phyloP scores from a whole-genome alignment of 306 rosid species.

The Dicorynia guianensis region DNA sequence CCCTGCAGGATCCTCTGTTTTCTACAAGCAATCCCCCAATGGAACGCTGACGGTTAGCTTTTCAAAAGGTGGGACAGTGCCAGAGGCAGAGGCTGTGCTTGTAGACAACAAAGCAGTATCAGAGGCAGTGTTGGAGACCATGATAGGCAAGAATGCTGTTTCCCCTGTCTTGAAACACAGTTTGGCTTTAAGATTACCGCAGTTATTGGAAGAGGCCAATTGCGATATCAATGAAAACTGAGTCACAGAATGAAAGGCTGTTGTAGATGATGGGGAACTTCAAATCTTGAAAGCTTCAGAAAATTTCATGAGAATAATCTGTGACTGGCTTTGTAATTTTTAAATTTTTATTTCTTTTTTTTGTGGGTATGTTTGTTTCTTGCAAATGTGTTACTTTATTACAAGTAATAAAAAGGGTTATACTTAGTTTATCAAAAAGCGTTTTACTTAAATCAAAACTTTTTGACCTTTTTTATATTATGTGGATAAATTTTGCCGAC shows the following conservation, averaged over 20 bases:
- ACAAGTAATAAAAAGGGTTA: too few relatives aligned
- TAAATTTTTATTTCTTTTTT: too few relatives aligned
- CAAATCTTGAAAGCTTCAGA: too few relatives aligned
- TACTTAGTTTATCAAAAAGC: too few relatives aligned
- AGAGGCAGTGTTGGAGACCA: slow-evolving; percentile 74
- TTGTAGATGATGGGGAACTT: too few relatives aligned
- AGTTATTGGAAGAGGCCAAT: slow-evolving; percentile 39
- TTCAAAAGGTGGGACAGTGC: slow-evolving; percentile 66
- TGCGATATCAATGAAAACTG: not conserved
- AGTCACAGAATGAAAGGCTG: not conserved
- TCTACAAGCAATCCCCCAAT: slow-evolving; percentile 62
- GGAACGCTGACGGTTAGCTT: slow-evolving; percentile 69
- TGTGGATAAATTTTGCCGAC: too few relatives aligned
- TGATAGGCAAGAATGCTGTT: slow-evolving; percentile 75
- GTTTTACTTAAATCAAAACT: too few relatives aligned
- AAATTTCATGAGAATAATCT: too few relatives aligned
- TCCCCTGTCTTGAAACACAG: slow-evolving; percentile 71
- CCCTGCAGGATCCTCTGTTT: slow-evolving; percentile 70
- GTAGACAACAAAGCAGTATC: slow-evolving; percentile 66
- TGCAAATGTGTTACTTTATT: too few relatives aligned
- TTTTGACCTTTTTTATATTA: too few relatives aligned
- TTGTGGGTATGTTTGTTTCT: too few relatives aligned
- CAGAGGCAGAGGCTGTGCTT: slow-evolving; percentile 43
- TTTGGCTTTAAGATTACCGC: slow-evolving; percentile 58
- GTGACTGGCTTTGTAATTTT: too few relatives aligned